phyloP scores from a whole-genome alignment of 352 stramenopile genomes.

The Phytophthora cactorum region DNA sequence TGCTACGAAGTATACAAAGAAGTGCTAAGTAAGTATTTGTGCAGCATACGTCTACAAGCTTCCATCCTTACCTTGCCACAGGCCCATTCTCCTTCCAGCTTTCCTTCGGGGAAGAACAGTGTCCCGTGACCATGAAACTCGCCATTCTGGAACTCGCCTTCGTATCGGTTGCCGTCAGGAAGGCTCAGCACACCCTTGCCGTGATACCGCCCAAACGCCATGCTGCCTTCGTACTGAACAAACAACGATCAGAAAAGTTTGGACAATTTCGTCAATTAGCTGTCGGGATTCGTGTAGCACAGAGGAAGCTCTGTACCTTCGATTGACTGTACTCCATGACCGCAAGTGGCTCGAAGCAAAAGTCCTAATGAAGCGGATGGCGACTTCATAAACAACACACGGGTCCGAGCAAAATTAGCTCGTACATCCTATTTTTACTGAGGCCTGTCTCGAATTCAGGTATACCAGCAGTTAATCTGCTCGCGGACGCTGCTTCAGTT shows the following conservation, averaged over 20 bases:
- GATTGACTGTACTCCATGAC: conserved; percentile 43
- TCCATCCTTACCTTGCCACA: conserved; percentile 62
- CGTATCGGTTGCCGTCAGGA: conserved; percentile 70
- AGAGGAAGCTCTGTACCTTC: conserved; percentile 11
- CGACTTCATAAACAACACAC: too few species aligned
- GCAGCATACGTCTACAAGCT: neutral
- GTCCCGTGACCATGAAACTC: conserved; percentile 81
- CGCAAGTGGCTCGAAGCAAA: neutral
- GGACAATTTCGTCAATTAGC: neutral
- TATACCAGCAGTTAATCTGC: neutral
- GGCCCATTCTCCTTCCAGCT: conserved; percentile 72
- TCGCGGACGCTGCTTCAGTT: neutral
- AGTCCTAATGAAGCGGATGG: neutral
- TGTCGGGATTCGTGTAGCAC: neutral
- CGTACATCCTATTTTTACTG: conserved; percentile 6
- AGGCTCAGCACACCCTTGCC: conserved; percentile 62
- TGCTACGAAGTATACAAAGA: conserved; percentile 38
- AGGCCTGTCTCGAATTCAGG: too few species aligned
- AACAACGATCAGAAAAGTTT: neutral
- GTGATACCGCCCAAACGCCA: conserved; percentile 68
- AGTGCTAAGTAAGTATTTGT: neutral
- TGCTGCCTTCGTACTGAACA: conserved; percentile 64
- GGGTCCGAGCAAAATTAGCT: conserved; percentile 1
- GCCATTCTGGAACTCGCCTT: conserved; percentile 82
- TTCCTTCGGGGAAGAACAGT: conserved; percentile 72